Evolutionary conservation across 2,329 filamentous ascomycete genomes (phyloP), one percentile per base, ranked within the genome.

Genomic region (Geoglossum cookeanum): DNA sequence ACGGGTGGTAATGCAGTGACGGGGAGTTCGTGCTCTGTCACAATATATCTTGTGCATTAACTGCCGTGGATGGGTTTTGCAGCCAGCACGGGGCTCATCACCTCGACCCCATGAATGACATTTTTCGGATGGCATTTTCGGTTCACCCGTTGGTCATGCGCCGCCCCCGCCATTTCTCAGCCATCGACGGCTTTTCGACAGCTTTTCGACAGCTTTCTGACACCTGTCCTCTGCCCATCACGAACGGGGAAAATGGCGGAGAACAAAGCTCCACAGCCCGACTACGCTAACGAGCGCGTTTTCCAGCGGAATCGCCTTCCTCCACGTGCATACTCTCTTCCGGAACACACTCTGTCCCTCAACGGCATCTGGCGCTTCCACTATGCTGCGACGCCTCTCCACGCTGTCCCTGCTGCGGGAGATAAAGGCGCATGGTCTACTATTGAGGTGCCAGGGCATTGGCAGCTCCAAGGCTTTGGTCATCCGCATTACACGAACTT

Each of bases 381-480:
- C 60, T 73, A 77, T 57, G 70, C 73, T 11, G 61, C 68, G 3
- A 73, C 69, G 6, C 74, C 75, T 0, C 62, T 70, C 6, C 71
- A 74, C 56, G 75, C 76, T 22, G 68, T 70, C 42, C 67, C 70
- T 7, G 45, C 56, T 1, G 29, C 58, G 32, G 61, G 64, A 15
- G 57, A 59, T 4, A 62, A 57, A 11, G 58, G 57, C 22, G 55
- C 60, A 6, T 79, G 78, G 73, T 68, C 69, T 22, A 69, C 76
- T 42, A 78, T 84, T 42, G 63, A 74, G 9, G 83, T 86, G 0
- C 83, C 83, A 0, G 79, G 79, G 2, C 78, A 81, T 64, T 87
- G 83, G 83, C 83, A 86, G 67, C 69, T 84, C 3, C 79, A 86
- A 67, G 83, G 82, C 30, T 79, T 81, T 63, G 82, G 82, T 11